Evolutionary conservation across 73 alveolate species (phyloP), one percentile per base, ranked within the genome.

Genomic region (Paramecium sonneborni): DNA sequence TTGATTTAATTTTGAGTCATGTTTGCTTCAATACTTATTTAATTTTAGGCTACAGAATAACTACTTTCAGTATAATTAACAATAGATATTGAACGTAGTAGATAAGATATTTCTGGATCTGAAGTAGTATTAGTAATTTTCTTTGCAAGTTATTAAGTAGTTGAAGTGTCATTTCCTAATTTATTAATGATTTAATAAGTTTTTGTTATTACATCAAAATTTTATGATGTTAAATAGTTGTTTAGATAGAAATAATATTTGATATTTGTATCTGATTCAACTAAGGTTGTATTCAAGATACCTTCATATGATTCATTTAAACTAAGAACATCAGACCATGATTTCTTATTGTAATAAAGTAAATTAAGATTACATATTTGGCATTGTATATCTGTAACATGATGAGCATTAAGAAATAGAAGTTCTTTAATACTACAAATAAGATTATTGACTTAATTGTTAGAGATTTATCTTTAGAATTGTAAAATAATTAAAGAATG

Each of bases 101-200:
- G 30, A 79, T 79, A 79, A 1, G 90, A 30, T n/a, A 79, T 79
- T 79, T 79, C 90, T 43, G 90, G 90, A 79, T 79, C 90, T 30
- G 55, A 11, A 10, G 90, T 79, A 41, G 69, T 79, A 46, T 79
- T 79, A 0, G 55, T 41, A 10, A 79, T 30, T 46, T 39, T 23
- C 43, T 44, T 79, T 3, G 62, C 90, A 20, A 38, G 28, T 41
- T 18, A 0, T 43, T 41, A 43, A 43, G 21, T 41, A 39, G 28
- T 23, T 1, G 69, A 10, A 6, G 90, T 79, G 15, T 23, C 41
- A 44, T 79, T 79, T 3, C 43, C 43, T 38, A 52, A 52, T 52
- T 52, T 52, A 52, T 18, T 52, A 3, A 52, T 52, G 15, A 52
- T 18, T 52, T 52, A 52, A 18, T 52, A 52, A n/a, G 68, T 52